Base-by-base conservation (phyloP, 2,329 filamentous ascomycete genomes). In the Byssochlamys sp. region DNA sequence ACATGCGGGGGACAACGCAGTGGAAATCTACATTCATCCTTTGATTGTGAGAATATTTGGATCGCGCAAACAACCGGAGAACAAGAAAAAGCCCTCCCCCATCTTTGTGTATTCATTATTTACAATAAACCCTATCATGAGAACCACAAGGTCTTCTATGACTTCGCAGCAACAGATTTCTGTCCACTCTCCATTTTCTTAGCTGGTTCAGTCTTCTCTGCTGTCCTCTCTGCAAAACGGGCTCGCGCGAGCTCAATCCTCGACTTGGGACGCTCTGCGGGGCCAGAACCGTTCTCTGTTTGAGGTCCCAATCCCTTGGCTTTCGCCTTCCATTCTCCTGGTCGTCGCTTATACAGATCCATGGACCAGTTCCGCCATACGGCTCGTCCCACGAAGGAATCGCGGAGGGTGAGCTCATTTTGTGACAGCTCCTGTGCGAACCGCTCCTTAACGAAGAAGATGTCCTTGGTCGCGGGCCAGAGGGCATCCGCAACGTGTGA, bases 281-380 rank as follows among this genome's bases (percentile, higher is more conserved):
- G 53, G 12, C 61, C 65, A 50, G 66, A 62, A 55, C 52, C 58
- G 31, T 60, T 54, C 26, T 60, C 58, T 27, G 57, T 56, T 53
- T 68, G 59, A 57, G 65, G 63, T 25, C 76, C 73, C 53, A 75
- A 59, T 33, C 81, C 81, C 53, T 84, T 85, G 10, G 81, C 81
- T 62, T 83, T 79, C 57, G 76, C 77, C 58, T 85, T 77, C 87
- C 87, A 90, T 57, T 88, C 84, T 4, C 75, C 77, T 48, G 83
- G 75, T 55, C 80, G 75, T 28, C 84, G 77, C 67, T 85, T 86
- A 71, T 86, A 89, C 4, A 87, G 71, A 70, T 90, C 87, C 81
- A 89, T 86, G 35, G 78, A 81, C 86, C 87, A 90, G 66, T 89
- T 89, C 62, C 84, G 79, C 85, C 86, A 89, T 10, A 89, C 85